These are phyloP conservation scores for Oryza meridionalis DNA, from an alignment of 176 grass and related monocot genomes.

Conservation along the genomic window DNA sequence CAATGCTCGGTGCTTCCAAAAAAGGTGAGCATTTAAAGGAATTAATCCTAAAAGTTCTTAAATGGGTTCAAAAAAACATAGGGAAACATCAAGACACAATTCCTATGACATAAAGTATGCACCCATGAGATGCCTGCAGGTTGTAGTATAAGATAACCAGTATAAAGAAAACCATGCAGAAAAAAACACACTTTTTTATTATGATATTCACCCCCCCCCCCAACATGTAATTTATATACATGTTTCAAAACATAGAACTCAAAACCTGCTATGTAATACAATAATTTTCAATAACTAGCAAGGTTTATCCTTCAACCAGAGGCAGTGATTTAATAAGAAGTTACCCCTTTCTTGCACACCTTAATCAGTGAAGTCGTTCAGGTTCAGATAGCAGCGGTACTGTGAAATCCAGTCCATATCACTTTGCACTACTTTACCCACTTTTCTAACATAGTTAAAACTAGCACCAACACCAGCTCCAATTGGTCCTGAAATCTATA, in stretches of 20 bases:
- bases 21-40: background rate
- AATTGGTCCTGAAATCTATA: background rate
- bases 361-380: background rate
- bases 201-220: background rate
- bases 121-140: background rate
- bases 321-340: background rate
- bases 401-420: background rate
- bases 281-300: background rate
- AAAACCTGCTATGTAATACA: background rate
- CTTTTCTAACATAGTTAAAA: no score
- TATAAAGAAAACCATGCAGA: background rate
- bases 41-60: background rate
- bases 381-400: background rate
- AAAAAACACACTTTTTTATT: background rate
- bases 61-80: slow-evolving; percentile 8
- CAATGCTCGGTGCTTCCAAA: background rate
- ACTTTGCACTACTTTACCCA: background rate
- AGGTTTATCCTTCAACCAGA: background rate
- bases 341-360: background rate
- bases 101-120: background rate
- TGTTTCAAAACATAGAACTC: background rate
- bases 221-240: background rate
- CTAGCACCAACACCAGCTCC: background rate
- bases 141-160: background rate
- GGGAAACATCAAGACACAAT: background rate